Conservation (phyloP, 345 rosid genomes). For the Orychophragmus violaceus region DNA sequence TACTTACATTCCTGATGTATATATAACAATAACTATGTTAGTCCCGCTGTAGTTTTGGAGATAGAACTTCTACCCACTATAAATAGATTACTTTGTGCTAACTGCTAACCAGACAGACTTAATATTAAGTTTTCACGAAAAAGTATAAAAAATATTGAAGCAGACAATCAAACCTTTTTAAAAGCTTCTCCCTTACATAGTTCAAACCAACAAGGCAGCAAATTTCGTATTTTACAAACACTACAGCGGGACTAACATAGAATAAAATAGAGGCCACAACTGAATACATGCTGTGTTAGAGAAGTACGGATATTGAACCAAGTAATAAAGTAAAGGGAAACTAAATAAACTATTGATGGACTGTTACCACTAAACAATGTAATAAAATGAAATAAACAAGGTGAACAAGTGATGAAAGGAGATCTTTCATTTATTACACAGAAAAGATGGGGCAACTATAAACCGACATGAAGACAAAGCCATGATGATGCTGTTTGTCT, state of each 20-base stretch:
- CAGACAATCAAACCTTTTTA: background rate
- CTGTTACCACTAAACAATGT: background rate
- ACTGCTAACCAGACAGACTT: background rate
- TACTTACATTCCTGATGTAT: background rate
- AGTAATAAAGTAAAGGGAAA: background rate
- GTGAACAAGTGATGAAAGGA: background rate
- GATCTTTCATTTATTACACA: background rate
- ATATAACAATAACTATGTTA: no score
- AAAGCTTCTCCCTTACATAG: background rate
- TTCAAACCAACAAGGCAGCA: background rate
- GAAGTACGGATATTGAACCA: background rate
- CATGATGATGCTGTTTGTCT: slow-evolving; percentile 30
- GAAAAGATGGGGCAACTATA: slow-evolving; percentile 24
- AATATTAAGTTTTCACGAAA: background rate
- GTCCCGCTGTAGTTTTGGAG: no score
- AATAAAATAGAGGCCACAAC: background rate
- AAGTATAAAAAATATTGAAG: background rate
- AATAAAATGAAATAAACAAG: background rate
- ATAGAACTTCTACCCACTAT: background rate
- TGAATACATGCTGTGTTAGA: background rate
- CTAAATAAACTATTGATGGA: background rate
- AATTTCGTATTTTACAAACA: background rate
- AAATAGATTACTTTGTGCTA: background rate
- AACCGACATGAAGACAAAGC: slow-evolving; percentile 32
- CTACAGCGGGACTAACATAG: background rate